Evolutionary conservation across 768 basidiomycete genomes (phyloP), one percentile per base, ranked within the genome.

Genomic region (Tricholomella constricta): DNA sequence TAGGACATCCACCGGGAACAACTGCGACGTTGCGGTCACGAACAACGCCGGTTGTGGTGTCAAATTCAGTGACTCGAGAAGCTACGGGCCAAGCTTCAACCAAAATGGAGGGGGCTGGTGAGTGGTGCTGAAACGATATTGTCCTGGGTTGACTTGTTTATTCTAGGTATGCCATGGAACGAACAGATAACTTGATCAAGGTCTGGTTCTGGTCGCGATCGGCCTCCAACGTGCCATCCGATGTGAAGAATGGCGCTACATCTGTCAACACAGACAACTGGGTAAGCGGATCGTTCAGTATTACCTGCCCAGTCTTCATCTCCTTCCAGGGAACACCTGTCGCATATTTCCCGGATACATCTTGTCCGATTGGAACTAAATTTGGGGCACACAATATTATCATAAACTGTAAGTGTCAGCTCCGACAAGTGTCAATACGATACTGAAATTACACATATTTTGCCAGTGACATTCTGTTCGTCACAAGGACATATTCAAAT

Each of bases 121-220:
- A 34, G 74, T 62, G 14, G 23, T 42, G 4, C 17, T 46, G 19
- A 29, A 23, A 11, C 3, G 6, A 34, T 17, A 14, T 25, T 7
- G 12, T n/a, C 4, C 25, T 12, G 5, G 10, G 5, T 27, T 29
- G 15, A 47, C 25, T 23, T 26, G 20, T 8, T 36, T 32, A 32
- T 4, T 19, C 56, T 19, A 86, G 81, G 80, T 86, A 76, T 65
- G 86, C 85, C 0, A 72, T 86, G 61, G 84, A 87, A 62, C 77
- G 85, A 31, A 85, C 84, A 0, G 56, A 66, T 20, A 61, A 63
- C 4, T 81, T 75, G 62, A 82, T 89, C 63, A 85, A 84, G 55
- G 73, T 88, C 42, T 90, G 83, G 81, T 89, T 87, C 70, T 90
- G 85, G 85, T 73, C 83, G 1, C 75, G 84, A 37, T 69, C 67